These are phyloP conservation scores for Tubosaeta brunneosetosa DNA, from an alignment of 768 basidiomycete genomes.

Conservation along the genomic window DNA sequence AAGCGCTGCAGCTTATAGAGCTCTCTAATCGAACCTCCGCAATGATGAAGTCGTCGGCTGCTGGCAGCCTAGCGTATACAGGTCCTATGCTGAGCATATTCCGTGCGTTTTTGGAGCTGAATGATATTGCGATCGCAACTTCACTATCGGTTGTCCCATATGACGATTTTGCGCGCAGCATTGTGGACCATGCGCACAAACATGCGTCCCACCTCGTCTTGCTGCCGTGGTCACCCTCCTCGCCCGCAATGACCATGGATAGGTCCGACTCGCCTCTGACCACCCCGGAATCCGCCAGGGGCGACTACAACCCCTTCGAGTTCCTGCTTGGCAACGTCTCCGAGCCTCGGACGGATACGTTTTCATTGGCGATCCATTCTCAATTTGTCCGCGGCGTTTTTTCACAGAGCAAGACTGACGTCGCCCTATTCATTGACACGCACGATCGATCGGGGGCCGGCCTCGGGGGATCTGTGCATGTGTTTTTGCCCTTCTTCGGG, in stretches of 20 bases:
- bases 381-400: slow-evolving; percentile 84
- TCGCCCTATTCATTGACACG: slow-evolving; percentile 79
- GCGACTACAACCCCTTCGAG: slow-evolving; percentile 64
- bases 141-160: slow-evolving; percentile 70
- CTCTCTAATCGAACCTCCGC: slow-evolving; percentile 61
- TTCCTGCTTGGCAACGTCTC: slow-evolving; percentile 41
- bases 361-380: slow-evolving; percentile 47
- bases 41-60: slow-evolving; percentile 59
- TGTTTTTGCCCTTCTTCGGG: slow-evolving; percentile 90
- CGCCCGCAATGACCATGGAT: slow-evolving; percentile 26
- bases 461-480: slow-evolving; percentile 43
- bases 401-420: slow-evolving; percentile 61
- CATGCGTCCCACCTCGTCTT: slow-evolving; percentile 69
- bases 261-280: not conserved
- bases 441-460: slow-evolving; percentile 29
- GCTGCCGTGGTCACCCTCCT: slow-evolving; percentile 70
- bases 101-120: slow-evolving; percentile 70
- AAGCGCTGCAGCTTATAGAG: slow-evolving; percentile 85
- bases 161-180: slow-evolving; percentile 66
- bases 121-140: slow-evolving; percentile 58
- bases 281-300: slow-evolving; percentile 13
- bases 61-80: slow-evolving; percentile 61
- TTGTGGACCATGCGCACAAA: slow-evolving; percentile 60
- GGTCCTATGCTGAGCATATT: slow-evolving; percentile 73
- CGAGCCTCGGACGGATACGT: too few relatives aligned